phyloP scores from a whole-genome alignment of 768 basidiomycete genomes.

The Trametes sanguinea region DNA sequence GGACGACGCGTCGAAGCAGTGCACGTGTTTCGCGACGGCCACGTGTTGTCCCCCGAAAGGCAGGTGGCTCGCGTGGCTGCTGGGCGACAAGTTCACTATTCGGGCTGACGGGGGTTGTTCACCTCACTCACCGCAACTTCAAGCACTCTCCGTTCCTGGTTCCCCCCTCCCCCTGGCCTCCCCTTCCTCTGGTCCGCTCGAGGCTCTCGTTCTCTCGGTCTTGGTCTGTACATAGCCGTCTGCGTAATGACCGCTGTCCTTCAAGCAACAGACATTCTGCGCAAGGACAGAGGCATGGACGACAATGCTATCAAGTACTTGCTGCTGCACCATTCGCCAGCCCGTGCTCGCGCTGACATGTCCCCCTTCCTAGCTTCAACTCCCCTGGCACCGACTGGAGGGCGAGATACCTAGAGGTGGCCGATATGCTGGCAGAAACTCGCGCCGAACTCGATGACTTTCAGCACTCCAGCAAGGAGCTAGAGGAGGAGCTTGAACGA shows the following conservation, averaged over 20 bases:
- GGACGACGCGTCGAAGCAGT: constrained; percentile 5
- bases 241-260: constrained; percentile 53
- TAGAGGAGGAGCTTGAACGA: constrained; percentile 90
- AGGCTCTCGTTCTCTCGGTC: constrained; percentile 15
- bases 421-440: constrained; percentile 83
- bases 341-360: constrained; percentile 14
- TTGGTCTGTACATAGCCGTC: constrained; percentile 22
- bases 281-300: constrained; percentile 65
- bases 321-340: constrained; percentile 21
- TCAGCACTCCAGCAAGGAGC: constrained; percentile 83
- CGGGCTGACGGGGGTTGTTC: constrained; percentile 23
- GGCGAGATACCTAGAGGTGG: constrained; percentile 77
- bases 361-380: constrained; percentile 50
- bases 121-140: constrained; percentile 16
- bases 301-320: constrained; percentile 62
- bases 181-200: constrained; percentile 14
- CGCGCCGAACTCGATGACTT: constrained; percentile 86
- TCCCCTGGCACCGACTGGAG: constrained; percentile 69
- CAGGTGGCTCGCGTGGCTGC: constrained; percentile 28
- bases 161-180: constrained; percentile 1
- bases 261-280: constrained; percentile 57
- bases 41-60: constrained; percentile 23
- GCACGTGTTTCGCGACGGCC: constrained; percentile 14
- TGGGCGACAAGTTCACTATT: constrained; percentile 27
- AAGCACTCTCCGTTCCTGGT: constrained; percentile 12